Evolutionary conservation across 2,329 filamentous ascomycete genomes (phyloP).

Genomic region (Penicillium brasilianum): DNA sequence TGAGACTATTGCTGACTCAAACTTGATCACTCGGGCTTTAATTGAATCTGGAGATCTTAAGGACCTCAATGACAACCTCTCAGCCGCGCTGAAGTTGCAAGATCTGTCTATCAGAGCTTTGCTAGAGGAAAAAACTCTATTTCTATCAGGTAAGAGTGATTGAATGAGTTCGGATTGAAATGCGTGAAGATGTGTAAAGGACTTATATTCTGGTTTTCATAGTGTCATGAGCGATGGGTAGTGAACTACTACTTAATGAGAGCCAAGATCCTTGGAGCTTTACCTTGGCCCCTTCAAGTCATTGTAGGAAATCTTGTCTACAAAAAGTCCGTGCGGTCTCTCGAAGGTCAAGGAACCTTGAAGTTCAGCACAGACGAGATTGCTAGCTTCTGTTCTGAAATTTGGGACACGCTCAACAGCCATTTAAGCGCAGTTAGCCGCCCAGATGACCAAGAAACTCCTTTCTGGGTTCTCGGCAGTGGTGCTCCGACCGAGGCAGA

Average conservation of each 20-base stretch:
- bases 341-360: constrained; percentile 63
- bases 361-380: constrained; percentile 60
- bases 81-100: constrained; percentile 46
- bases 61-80: constrained; percentile 57
- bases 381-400: constrained; percentile 51
- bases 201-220: not conserved
- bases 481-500: constrained; percentile 62
- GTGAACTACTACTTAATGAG: constrained; percentile 66
- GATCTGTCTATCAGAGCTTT: constrained; percentile 61
- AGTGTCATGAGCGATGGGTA: constrained; percentile 61
- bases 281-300: constrained; percentile 60
- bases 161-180: not conserved
- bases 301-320: constrained; percentile 59
- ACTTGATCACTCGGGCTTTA: constrained; percentile 59
- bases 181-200: not conserved
- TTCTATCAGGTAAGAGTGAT: constrained; percentile 56
- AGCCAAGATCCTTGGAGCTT: constrained; percentile 52
- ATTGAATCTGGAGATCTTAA: constrained; percentile 47
- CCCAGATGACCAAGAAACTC: constrained; percentile 30
- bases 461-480: constrained; percentile 65
- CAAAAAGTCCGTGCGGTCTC: constrained; percentile 48
- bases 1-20: constrained; percentile 56
- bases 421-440: constrained; percentile 42
- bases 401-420: constrained; percentile 59
- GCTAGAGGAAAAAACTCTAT: constrained; percentile 64